These are phyloP conservation scores for Stentor coeruleus DNA, from an alignment of 73 alveolate genomes.

Conservation along the genomic window DNA sequence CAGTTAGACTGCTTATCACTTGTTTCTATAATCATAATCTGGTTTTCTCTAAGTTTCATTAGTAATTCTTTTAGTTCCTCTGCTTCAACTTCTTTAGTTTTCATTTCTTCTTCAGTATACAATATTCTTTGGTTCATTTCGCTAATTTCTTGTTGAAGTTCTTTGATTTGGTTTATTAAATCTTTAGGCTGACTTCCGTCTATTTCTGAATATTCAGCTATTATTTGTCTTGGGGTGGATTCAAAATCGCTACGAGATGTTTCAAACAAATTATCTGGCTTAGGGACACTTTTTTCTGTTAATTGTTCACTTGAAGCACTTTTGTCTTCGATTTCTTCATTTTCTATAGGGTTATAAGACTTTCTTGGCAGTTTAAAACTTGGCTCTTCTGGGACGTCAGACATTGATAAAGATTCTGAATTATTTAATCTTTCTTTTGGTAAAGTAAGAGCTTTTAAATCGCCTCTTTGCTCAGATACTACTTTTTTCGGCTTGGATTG, in stretches of 20 bases:
- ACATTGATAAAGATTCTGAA: background rate
- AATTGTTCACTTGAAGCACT: background rate
- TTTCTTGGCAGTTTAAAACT: background rate
- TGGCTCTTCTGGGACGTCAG: background rate
- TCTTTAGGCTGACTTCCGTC: background rate
- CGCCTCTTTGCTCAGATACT: background rate
- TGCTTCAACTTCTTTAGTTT: background rate
- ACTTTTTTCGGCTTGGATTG: background rate
- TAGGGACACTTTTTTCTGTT: too few species aligned
- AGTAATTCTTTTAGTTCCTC: background rate
- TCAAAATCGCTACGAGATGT: too few species aligned
- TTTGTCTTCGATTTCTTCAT: background rate
- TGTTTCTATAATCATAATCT: background rate
- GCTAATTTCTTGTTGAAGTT: background rate
- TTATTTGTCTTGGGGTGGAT: too few species aligned
- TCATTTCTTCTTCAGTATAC: background rate
- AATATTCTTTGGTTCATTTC: background rate
- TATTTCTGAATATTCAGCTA: background rate
- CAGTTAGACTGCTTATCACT: background rate
- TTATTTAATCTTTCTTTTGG: background rate
- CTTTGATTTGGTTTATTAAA: background rate
- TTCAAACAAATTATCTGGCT: too few species aligned
- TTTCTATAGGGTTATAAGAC: background rate
- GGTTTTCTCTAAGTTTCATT: background rate
- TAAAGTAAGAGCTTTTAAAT: too few species aligned